These are phyloP conservation scores for Byssochlamys sp. DNA, from an alignment of 2,329 filamentous ascomycete species.

Conservation along the genomic window DNA sequence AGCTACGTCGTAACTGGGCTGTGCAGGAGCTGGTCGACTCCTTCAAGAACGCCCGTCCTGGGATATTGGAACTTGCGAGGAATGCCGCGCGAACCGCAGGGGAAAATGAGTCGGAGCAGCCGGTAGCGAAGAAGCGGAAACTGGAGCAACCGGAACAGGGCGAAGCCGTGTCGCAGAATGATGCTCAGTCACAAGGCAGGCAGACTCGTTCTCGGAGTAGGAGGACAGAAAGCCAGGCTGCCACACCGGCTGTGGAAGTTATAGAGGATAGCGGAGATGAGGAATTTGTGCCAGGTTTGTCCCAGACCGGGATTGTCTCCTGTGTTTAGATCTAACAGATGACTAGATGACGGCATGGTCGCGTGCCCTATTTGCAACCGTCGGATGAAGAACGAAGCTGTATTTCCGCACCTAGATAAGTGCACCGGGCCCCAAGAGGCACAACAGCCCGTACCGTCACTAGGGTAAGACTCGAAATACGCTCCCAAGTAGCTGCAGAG, in stretches of 20 bases:
- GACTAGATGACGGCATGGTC: slow-evolving; percentile 61
- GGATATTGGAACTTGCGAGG: slow-evolving; percentile 56
- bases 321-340: slow-evolving; percentile 8
- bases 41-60: slow-evolving; percentile 58
- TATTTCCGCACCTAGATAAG: slow-evolving; percentile 72
- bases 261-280: slow-evolving; percentile 36
- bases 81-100: slow-evolving; percentile 41
- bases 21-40: slow-evolving; percentile 75
- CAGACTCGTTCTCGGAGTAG: slow-evolving; percentile 28
- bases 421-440: slow-evolving; percentile 35
- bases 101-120: slow-evolving; percentile 24
- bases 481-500: neutral
- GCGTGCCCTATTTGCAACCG: slow-evolving; percentile 71
- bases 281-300: slow-evolving; percentile 27
- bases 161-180: slow-evolving; percentile 26
- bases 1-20: slow-evolving; percentile 72
- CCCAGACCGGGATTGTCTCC: neutral
- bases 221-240: slow-evolving; percentile 7
- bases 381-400: slow-evolving; percentile 68
- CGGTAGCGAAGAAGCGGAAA: slow-evolving; percentile 26
- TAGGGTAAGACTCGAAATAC: slow-evolving; percentile 17
- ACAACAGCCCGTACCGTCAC: slow-evolving; percentile 10
- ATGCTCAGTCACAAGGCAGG: slow-evolving; percentile 15
- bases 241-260: slow-evolving; percentile 15
- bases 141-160: slow-evolving; percentile 23